phyloP scores from a whole-genome alignment of 2,329 filamentous ascomycete species.

The Penicillium frequentans region DNA sequence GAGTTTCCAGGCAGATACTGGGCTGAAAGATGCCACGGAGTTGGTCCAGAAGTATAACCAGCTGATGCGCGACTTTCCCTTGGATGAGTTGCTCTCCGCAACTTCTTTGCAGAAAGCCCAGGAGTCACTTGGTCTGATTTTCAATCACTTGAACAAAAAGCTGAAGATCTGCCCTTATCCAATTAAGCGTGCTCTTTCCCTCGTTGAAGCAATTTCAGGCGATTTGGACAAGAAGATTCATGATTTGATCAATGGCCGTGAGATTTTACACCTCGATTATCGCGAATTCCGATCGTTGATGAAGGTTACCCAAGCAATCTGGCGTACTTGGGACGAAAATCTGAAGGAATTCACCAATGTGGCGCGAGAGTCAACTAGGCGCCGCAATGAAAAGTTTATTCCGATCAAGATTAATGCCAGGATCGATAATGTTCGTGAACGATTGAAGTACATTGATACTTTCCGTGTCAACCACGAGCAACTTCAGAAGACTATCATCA shows the following conservation, averaged over 20 bases:
- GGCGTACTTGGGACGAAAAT: constrained; percentile 90
- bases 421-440: constrained; percentile 84
- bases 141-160: constrained; percentile 96
- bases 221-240: constrained; percentile 88
- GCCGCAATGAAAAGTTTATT: constrained; percentile 96
- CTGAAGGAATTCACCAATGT: constrained; percentile 98
- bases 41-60: constrained; percentile 98
- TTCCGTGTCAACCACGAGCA: constrained; percentile 98
- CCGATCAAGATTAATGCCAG: constrained; percentile 92
- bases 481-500: constrained; percentile 91
- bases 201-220: constrained; percentile 95
- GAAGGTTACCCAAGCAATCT: constrained; percentile 79
- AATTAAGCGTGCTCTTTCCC: constrained; percentile 80
- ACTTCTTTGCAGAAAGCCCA: constrained; percentile 85
- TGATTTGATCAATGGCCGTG: constrained; percentile 77
- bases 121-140: constrained; percentile 86
- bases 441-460: constrained; percentile 88
- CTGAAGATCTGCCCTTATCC: constrained; percentile 94
- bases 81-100: constrained; percentile 91
- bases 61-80: constrained; percentile 95
- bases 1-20: constrained; percentile 94
- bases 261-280: constrained; percentile 89
- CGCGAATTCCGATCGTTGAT: constrained; percentile 85
- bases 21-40: constrained; percentile 92
- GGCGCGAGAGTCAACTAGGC: constrained; percentile 88